phyloP scores from a whole-genome alignment of 768 basidiomycete genomes.

The Psilocybe subaeruginosa region DNA sequence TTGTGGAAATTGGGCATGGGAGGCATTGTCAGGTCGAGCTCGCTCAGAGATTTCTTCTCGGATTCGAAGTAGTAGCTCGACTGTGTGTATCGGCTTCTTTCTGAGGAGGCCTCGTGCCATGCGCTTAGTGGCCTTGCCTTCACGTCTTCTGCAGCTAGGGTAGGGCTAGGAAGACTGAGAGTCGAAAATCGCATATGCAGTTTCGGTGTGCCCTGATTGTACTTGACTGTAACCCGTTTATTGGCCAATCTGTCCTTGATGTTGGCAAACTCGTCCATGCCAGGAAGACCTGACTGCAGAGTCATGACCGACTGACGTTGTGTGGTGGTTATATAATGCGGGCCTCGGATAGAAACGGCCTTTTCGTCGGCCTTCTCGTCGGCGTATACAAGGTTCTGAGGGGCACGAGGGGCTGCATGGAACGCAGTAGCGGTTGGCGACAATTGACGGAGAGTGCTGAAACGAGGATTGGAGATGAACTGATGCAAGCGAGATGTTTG shows the following conservation, averaged over 20 bases:
- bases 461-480: slow-evolving; percentile 58
- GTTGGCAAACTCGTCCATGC: slow-evolving; percentile 26
- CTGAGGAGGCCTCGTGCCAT: slow-evolving; percentile 18
- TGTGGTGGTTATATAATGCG: slow-evolving; percentile 19
- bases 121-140: slow-evolving; percentile 26
- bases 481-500: slow-evolving; percentile 43
- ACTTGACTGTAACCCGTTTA: slow-evolving; percentile 54
- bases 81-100: slow-evolving; percentile 7
- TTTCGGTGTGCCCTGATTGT: slow-evolving; percentile 48
- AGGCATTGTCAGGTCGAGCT: neutral
- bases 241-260: slow-evolving; percentile 21
- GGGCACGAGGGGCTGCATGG: slow-evolving; percentile 34
- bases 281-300: slow-evolving; percentile 15
- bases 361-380: slow-evolving; percentile 13
- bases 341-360: neutral
- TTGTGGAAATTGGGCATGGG: slow-evolving; percentile 17
- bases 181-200: slow-evolving; percentile 59
- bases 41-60: slow-evolving; percentile 6
- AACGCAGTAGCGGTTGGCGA: slow-evolving; percentile 46
- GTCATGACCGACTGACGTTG: slow-evolving; percentile 15
- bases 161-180: slow-evolving; percentile 44
- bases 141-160: slow-evolving; percentile 27
- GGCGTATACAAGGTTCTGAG: slow-evolving; percentile 6
- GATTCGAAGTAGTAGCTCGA: slow-evolving; percentile 14
- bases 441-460: slow-evolving; percentile 58